Conservation (phyloP, 805 yeast genomes). For the Grigorovia yakushimaensis region DNA sequence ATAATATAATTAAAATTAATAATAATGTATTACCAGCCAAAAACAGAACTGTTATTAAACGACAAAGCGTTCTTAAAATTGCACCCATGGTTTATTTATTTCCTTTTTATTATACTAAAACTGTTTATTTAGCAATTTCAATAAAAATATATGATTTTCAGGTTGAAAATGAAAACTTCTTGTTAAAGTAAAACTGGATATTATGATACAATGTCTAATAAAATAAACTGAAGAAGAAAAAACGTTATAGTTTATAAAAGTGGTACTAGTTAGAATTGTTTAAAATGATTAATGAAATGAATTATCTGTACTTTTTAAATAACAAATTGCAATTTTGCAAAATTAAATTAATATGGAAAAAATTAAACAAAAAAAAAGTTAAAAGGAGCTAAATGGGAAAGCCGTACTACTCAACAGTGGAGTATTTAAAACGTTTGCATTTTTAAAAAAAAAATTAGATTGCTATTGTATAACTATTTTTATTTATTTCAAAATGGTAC, state of each 20-base stretch:
- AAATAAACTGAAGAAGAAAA: background rate
- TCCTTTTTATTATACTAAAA: no score
- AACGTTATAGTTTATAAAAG: no score
- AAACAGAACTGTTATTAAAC: conserved; percentile 19
- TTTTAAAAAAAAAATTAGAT: no score
- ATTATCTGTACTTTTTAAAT: background rate
- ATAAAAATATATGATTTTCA: background rate
- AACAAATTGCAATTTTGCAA: background rate
- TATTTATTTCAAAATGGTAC: background rate
- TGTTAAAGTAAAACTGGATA: background rate
- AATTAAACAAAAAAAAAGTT: background rate
- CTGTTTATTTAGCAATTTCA: no score
- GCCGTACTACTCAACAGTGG: background rate
- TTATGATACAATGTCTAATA: background rate
- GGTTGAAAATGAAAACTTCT: background rate
- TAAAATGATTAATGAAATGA: background rate
- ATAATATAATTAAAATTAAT: conserved; percentile 48
- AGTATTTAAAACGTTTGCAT: no score
- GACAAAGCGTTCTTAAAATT: conserved; percentile 6
- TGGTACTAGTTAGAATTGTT: background rate
- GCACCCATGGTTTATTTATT: conserved; percentile 2
- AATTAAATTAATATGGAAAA: background rate
- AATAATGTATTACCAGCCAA: conserved; percentile 36
- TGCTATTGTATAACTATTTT: background rate
- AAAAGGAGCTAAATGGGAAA: background rate